Conservation (phyloP, 2,329 filamentous ascomycete genomes). For the Fusarium guadeloupense region DNA sequence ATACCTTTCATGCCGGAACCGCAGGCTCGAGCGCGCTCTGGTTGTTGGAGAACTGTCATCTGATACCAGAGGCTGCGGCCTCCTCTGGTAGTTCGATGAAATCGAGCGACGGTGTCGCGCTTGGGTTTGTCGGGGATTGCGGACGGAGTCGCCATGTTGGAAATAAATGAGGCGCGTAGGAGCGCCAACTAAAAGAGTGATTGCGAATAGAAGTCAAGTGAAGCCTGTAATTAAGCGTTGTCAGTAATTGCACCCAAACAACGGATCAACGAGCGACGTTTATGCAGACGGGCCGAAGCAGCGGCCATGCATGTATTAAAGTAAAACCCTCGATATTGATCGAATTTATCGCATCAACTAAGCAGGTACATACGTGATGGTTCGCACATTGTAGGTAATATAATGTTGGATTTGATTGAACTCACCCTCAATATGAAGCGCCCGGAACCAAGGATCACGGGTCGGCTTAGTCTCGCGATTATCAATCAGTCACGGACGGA, state of each 20-base stretch:
- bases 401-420: constrained; percentile 10
- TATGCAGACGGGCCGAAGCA: constrained; percentile 1
- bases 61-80: constrained; percentile 83
- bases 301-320: constrained; percentile 12
- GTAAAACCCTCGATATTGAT: constrained; percentile 13
- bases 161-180: constrained; percentile 15
- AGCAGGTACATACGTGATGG: neutral
- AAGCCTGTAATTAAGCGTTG: constrained; percentile 17
- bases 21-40: constrained; percentile 92
- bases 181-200: constrained; percentile 15
- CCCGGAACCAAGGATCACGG: constrained; percentile 20
- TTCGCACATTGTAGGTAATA: constrained; percentile 14
- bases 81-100: constrained; percentile 68
- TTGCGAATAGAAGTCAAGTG: constrained; percentile 13
- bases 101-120: constrained; percentile 57
- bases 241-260: constrained; percentile 20
- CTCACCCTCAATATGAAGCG: constrained; percentile 37
- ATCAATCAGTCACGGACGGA: constrained; percentile 25
- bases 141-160: constrained; percentile 48
- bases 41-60: constrained; percentile 90
- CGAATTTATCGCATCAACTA: constrained; percentile 13
- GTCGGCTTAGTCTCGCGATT: constrained; percentile 9
- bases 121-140: constrained; percentile 42
- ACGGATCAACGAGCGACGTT: neutral
- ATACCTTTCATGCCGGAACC: constrained; percentile 94